phyloP scores from a whole-genome alignment of 345 rosid species.

The Brassica rapa region DNA sequence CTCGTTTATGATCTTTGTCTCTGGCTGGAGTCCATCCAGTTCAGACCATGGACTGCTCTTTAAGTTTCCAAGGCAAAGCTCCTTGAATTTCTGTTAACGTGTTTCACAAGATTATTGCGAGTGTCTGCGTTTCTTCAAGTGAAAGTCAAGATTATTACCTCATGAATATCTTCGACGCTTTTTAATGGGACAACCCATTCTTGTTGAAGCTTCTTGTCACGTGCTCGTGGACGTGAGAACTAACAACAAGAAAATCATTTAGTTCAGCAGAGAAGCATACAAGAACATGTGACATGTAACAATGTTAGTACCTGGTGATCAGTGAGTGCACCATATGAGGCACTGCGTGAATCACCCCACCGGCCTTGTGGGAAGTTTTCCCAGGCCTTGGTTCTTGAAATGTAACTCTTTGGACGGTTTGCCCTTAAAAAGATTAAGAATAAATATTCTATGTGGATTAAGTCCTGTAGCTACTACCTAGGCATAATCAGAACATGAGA shows the following conservation, averaged over 20 bases:
- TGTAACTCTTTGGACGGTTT: conserved; percentile 97
- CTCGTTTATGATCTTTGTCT: conserved; percentile 88
- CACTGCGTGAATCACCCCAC: conserved; percentile 91
- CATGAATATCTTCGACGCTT: conserved; percentile 69
- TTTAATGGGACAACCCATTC: conserved; percentile 84
- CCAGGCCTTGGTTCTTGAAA: conserved; percentile 88
- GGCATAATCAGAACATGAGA: conserved; percentile 11
- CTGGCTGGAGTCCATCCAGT: conserved; percentile 85
- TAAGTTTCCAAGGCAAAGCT: conserved; percentile 73
- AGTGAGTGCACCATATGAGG: conserved; percentile 79
- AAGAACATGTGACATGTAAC: not conserved
- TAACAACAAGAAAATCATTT: conserved; percentile 7
- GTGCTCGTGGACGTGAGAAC: conserved; percentile 60
- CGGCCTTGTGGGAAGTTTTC: conserved; percentile 86
- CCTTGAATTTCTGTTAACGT: conserved; percentile 62
- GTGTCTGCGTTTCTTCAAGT: not conserved
- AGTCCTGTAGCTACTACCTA: not conserved
- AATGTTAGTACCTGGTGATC: conserved; percentile 71
- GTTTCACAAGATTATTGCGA: conserved; percentile 16
- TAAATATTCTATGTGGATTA: not conserved
- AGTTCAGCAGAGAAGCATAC: conserved; percentile 1
- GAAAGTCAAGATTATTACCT: conserved; percentile 46
- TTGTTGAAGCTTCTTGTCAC: conserved; percentile 85
- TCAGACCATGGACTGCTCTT: conserved; percentile 98
- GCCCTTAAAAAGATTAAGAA: conserved; percentile 63